Evolutionary conservation across 352 stramenopile species (phyloP).

Genomic region (Phytopythium helicoides): DNA sequence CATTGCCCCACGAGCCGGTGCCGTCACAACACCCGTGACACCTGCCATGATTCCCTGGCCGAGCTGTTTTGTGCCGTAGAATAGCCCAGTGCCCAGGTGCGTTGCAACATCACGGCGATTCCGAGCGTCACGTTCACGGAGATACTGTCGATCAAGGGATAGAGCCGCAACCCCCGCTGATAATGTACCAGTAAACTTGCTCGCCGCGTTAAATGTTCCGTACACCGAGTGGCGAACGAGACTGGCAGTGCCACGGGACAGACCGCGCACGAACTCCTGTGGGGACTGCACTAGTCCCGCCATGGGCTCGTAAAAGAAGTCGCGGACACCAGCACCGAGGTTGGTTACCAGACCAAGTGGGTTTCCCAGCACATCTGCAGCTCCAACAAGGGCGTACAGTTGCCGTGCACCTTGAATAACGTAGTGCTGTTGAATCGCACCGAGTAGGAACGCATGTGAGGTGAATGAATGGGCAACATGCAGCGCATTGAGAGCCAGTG

Average conservation of each 20-base stretch:
- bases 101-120: constrained; percentile 83
- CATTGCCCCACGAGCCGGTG: constrained; percentile 87
- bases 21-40: constrained; percentile 90
- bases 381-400: constrained; percentile 72
- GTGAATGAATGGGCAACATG: constrained; percentile 83
- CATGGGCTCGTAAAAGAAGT: constrained; percentile 91
- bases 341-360: constrained; percentile 88
- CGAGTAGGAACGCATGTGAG: constrained; percentile 63
- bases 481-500: constrained; percentile 78
- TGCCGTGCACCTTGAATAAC: constrained; percentile 73
- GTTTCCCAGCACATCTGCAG: constrained; percentile 87
- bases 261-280: constrained; percentile 85
- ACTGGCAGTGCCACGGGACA: constrained; percentile 88
- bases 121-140: constrained; percentile 71
- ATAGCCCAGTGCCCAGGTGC: constrained; percentile 77
- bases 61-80: constrained; percentile 90
- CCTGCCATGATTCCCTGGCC: constrained; percentile 89
- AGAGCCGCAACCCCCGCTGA: constrained; percentile 88
- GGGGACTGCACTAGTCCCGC: constrained; percentile 86
- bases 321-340: constrained; percentile 83
- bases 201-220: constrained; percentile 92
- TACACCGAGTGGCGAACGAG: constrained; percentile 90
- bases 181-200: constrained; percentile 92
- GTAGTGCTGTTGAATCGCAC: constrained; percentile 81
- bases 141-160: constrained; percentile 89